A percentile compares a stretch with the other conserved stretches of the same genome.
phyloP scores from a whole-genome alignment of 2,329 filamentous ascomycete species.

The Hypoxylon sp. region DNA sequence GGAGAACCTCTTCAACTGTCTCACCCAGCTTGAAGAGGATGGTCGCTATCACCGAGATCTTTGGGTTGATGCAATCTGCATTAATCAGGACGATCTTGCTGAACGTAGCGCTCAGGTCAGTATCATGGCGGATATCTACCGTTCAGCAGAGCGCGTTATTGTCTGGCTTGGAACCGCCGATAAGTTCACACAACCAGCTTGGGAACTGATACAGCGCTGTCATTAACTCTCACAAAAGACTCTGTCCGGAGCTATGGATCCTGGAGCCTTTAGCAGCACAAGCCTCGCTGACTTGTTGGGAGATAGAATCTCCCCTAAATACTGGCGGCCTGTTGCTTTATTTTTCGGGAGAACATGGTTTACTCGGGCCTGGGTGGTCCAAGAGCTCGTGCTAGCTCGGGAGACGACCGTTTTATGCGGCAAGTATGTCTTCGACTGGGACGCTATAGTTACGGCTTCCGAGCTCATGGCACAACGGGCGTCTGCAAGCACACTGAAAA shows the following conservation, averaged over 20 bases:
- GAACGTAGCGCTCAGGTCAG: constrained; percentile 34
- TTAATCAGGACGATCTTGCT: constrained; percentile 22
- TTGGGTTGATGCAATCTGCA: constrained; percentile 40
- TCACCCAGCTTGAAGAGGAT: constrained; percentile 34
- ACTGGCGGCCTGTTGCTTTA: constrained; percentile 34
- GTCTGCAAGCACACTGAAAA: constrained; percentile 31
- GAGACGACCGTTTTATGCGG: constrained; percentile 37
- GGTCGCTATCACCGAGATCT: constrained; percentile 27
- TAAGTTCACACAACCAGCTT: constrained; percentile 24
- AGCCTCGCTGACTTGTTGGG: constrained; percentile 6
- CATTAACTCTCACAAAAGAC: constrained; percentile 13
- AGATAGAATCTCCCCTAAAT: constrained; percentile 9
- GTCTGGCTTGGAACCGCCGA: constrained; percentile 38
- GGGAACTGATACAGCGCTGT: constrained; percentile 25
- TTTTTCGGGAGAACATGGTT: constrained; percentile 42
- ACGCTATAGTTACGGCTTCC: constrained; percentile 32
- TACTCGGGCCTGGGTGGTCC: constrained; percentile 42
- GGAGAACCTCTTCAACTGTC: constrained; percentile 40
- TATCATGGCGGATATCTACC: constrained; percentile 38
- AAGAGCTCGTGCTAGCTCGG: constrained; percentile 39
- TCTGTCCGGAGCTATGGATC: not conserved
- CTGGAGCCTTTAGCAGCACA: constrained; percentile 9
- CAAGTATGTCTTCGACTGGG: constrained; percentile 30
- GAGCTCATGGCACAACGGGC: constrained; percentile 27
- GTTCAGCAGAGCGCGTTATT: constrained; percentile 30